These are phyloP conservation scores for Phytophthora pinifolia DNA, from an alignment of 352 stramenopile genomes.

Conservation along the genomic window DNA sequence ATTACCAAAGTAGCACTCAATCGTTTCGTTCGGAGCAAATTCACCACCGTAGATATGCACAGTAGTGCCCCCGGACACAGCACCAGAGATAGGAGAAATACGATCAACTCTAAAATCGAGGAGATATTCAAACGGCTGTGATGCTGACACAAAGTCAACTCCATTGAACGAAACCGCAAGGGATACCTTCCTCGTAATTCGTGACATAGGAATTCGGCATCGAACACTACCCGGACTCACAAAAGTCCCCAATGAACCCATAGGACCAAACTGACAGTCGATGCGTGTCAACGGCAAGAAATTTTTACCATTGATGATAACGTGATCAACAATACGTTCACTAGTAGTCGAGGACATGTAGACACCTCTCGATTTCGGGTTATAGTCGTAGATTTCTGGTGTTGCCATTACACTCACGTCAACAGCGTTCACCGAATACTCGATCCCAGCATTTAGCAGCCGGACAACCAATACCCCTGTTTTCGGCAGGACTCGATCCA, in stretches of 20 bases:
- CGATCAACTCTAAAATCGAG: slow-evolving; percentile 29
- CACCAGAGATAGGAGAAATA: slow-evolving; percentile 49
- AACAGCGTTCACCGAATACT: slow-evolving; percentile 32
- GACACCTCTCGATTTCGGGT: slow-evolving; percentile 24
- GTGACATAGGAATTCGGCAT: slow-evolving; percentile 42
- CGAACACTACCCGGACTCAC: slow-evolving; percentile 34
- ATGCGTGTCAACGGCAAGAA: slow-evolving; percentile 45
- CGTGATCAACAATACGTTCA: slow-evolving; percentile 11
- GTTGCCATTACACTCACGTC: slow-evolving; percentile 24
- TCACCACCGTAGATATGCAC: slow-evolving; percentile 58
- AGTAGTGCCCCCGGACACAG: slow-evolving; percentile 54
- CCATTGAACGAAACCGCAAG: slow-evolving; percentile 69
- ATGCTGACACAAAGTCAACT: slow-evolving; percentile 46
- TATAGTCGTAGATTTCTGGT: slow-evolving; percentile 38
- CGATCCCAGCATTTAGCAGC: slow-evolving; percentile 17
- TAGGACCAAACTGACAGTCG: slow-evolving; percentile 34
- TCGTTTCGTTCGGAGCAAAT: slow-evolving; percentile 42
- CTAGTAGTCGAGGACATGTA: background rate
- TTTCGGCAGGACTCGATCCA: slow-evolving; percentile 3
- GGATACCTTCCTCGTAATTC: slow-evolving; percentile 18
- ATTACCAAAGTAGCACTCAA: slow-evolving; percentile 53
- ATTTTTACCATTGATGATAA: slow-evolving; percentile 41
- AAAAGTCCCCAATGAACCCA: slow-evolving; percentile 35
- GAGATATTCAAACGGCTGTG: slow-evolving; percentile 40
- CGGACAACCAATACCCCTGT: slow-evolving; percentile 16